phyloP scores from a whole-genome alignment of 1,284 basidiomycete genomes.

The Pascua guehoae region DNA sequence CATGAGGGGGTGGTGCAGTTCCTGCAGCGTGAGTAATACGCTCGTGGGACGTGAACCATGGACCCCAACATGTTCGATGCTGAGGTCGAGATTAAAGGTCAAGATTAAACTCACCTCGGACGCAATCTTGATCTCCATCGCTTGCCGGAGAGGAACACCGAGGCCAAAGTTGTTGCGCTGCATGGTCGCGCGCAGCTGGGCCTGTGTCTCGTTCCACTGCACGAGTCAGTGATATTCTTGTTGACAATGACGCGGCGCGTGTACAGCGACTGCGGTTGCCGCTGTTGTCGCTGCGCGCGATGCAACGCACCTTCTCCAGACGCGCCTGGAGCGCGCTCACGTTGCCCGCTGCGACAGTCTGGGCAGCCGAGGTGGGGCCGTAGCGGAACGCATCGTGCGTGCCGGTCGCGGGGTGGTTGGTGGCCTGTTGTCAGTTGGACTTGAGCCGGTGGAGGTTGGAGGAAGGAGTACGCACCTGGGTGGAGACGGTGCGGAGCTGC shows the following conservation, averaged over 20 bases:
- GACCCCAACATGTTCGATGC: too few species aligned
- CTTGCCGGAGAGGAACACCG: slow-evolving; percentile 76
- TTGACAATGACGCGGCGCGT: too few species aligned
- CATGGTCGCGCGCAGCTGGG: slow-evolving; percentile 78
- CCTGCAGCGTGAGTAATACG: slow-evolving; percentile 14
- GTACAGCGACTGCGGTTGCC: neutral
- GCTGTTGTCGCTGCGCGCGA: neutral
- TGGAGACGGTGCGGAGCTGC: slow-evolving; percentile 39
- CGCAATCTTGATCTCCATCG: slow-evolving; percentile 93
- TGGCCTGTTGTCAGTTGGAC: slow-evolving; percentile 23
- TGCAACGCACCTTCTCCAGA: slow-evolving; percentile 42
- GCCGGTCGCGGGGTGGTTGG: slow-evolving; percentile 42
- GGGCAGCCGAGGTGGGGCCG: slow-evolving; percentile 40
- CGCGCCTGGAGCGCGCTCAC: slow-evolving; percentile 41
- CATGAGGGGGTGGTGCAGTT: slow-evolving; percentile 40
- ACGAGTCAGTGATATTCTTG: slow-evolving; percentile 1
- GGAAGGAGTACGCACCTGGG: slow-evolving; percentile 26
- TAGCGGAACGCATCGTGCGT: slow-evolving; percentile 46
- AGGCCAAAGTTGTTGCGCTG: slow-evolving; percentile 81
- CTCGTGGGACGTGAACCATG: too few species aligned
- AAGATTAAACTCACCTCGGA: slow-evolving; percentile 58
- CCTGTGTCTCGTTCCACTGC: slow-evolving; percentile 91
- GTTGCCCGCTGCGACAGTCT: slow-evolving; percentile 32
- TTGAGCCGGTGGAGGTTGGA: neutral
- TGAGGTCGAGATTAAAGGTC: neutral